Evolutionary conservation across 495 filamentous ascomycete species (phyloP), one percentile per base, ranked within the genome.

Genomic region (Gamarada debralockiae): DNA sequence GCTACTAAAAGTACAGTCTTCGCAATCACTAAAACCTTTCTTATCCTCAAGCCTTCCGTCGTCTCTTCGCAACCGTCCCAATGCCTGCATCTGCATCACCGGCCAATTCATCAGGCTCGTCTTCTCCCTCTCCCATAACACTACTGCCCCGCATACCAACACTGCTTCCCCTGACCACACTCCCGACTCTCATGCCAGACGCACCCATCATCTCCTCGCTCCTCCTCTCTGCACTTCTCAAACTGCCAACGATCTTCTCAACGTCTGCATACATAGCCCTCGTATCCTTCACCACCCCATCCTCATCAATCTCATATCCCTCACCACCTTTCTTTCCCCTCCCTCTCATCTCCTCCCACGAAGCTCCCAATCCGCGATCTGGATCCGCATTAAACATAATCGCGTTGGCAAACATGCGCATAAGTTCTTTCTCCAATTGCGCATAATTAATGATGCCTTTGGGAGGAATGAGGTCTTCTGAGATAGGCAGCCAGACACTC

Each of bases 341-440:
- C 64, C 61, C 15, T 61, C 57, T 57, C 87, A 86, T 2, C 73
- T 71, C 2, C 75, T 79, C 44, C 2, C 24, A 47, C 3, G 12
- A 3, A 3, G 4, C n/a, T 0, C 86, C 85, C 33, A 88, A 80
- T 0, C 86, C 85, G 33, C 86, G 83, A 24, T 74, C 67, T 0
- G 85, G 79, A 52, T 89, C 81, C 0, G 86, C 81, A 57, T 97
- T 98, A 76, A 90, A 98, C 93, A 97, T 97, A 63, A 96, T 83
- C 13, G 92, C 92, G 62, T 98, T 98, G 45, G 89, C 86, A 62
- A 97, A 97, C 86, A 97, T 96, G 59, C 92, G 87, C 56, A 93
- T 90, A n/a, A 98, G 68, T 64, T 97, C 92, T 57, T 92, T 90
- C 64, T 98, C 93, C 13, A 98, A 74, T 65, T 98, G 93, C 3